Evolutionary conservation across 495 filamentous ascomycete genomes (phyloP).

Genomic region (Penicillium odoratum): DNA sequence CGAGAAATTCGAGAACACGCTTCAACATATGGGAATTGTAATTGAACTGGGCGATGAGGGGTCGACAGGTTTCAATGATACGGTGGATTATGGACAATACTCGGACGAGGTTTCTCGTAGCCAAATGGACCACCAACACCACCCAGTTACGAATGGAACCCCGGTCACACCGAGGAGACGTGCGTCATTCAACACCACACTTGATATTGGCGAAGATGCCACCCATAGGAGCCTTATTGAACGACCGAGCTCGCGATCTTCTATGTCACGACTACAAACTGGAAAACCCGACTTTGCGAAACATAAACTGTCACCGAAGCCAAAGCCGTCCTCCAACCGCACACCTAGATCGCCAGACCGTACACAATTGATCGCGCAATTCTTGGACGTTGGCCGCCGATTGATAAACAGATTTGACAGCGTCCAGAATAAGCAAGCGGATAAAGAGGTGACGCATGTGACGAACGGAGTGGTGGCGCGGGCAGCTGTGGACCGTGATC

Average conservation of each 20-base stretch:
- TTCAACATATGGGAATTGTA: constrained; percentile 66
- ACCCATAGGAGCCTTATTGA: constrained; percentile 41
- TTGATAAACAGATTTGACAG: constrained; percentile 39
- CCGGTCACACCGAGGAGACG: constrained; percentile 45
- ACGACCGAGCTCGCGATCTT: constrained; percentile 48
- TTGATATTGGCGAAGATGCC: constrained; percentile 53
- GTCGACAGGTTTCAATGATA: constrained; percentile 29
- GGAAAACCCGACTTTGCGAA: constrained; percentile 38
- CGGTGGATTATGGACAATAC: constrained; percentile 25
- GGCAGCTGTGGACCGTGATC: constrained; percentile 40
- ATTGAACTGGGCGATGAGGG: constrained; percentile 54
- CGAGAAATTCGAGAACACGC: constrained; percentile 64
- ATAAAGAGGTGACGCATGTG: constrained; percentile 16
- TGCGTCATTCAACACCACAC: constrained; percentile 57
- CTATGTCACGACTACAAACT: constrained; percentile 45
- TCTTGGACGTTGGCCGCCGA: constrained; percentile 44
- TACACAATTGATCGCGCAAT: constrained; percentile 46
- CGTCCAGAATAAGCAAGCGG: constrained; percentile 25
- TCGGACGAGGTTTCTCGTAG: constrained; percentile 25
- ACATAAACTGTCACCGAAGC: constrained; percentile 34
- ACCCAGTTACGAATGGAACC: constrained; percentile 21
- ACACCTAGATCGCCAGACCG: constrained; percentile 39
- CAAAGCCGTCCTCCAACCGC: constrained; percentile 4
- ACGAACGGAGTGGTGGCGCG: constrained; percentile 32
- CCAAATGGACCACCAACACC: constrained; percentile 19